phyloP scores from a whole-genome alignment of 1,284 basidiomycete genomes.

The Puccinia triticina region DNA sequence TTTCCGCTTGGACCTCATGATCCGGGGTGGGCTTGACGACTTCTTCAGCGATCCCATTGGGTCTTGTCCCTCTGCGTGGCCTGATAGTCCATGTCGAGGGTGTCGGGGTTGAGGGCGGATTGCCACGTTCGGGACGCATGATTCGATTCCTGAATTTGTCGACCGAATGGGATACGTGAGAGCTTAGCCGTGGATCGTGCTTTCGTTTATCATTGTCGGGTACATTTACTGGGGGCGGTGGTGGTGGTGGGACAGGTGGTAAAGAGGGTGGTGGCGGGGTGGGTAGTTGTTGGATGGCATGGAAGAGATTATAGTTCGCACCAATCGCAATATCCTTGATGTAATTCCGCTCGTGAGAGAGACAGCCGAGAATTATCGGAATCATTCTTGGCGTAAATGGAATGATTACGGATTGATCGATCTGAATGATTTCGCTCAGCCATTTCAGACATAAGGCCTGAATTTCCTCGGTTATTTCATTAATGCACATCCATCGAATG shows the following conservation, averaged over 20 bases:
- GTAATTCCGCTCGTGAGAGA: slow-evolving; percentile 85
- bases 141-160: slow-evolving; percentile 33
- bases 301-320: slow-evolving; percentile 81
- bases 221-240: slow-evolving; percentile 49
- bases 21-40: background rate
- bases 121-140: slow-evolving; percentile 23
- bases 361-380: slow-evolving; percentile 86
- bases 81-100: slow-evolving; percentile 24
- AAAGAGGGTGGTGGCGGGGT: slow-evolving; percentile 67
- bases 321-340: slow-evolving; percentile 84
- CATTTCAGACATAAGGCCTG: slow-evolving; percentile 70
- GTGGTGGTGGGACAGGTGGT: slow-evolving; percentile 54
- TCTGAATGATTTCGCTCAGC: slow-evolving; percentile 86
- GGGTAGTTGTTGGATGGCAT: slow-evolving; percentile 82
- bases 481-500: slow-evolving; percentile 81
- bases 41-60: slow-evolving; percentile 36
- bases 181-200: slow-evolving; percentile 15
- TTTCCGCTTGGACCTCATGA: background rate
- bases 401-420: slow-evolving; percentile 87
- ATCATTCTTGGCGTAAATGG: slow-evolving; percentile 92
- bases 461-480: slow-evolving; percentile 67
- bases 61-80: background rate
- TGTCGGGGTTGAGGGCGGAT: slow-evolving; percentile 47
- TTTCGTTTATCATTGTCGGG: slow-evolving; percentile 35
- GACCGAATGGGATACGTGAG: slow-evolving; percentile 27